Base-by-base conservation (phyloP, 1,284 basidiomycete species). In the Irpex lacteus region DNA sequence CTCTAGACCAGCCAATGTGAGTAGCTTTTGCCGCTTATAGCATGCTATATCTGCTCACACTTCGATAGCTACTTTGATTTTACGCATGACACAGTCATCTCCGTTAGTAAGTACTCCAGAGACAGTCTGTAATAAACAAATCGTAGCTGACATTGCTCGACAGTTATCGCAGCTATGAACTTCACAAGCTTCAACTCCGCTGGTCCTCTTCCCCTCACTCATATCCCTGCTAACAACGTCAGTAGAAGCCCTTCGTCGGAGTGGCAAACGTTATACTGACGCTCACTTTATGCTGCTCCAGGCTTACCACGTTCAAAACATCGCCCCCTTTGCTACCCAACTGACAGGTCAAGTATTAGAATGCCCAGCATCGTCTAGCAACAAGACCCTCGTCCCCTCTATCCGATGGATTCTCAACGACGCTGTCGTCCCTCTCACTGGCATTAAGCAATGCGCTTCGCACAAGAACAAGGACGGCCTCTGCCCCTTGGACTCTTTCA, bases 151-250 rank as follows among this genome's bases (percentile, higher is more conserved):
- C 47, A 21, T 44, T 6, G 38, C 54, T 15, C 38, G 53, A 18
- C 64, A 86, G 85, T 87, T 26, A 71, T 85, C 13, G 81, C 83
- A 1, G 81, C 87, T 0, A 76, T 90, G 73, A 89, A 89, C 73
- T 81, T 91, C 63, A 87, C 88, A 1, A 78, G 79, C 4, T 81
- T 91, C 57, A 80, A 83, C 32, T 77, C 77, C 1, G 77, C 75
- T 50, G 88, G 87, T 0, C 82, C 85, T 2, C 76, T 87, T 1
- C 87, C 88, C 0, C 76, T 81, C 0, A 82, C 83, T 64, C 83
- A 83, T 68, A 89, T 89, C 49, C 86, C 86, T 0, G 74, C 54
- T 36, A 56, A 56, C 26, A 56, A 56, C 32, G 54, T 56, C 11
- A 11, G 54, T 36, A 6, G 13, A 19, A 11, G 19, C 34, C 15